Conservation (phyloP, 2,329 filamentous ascomycete species). For the Cladosporium sp. region DNA sequence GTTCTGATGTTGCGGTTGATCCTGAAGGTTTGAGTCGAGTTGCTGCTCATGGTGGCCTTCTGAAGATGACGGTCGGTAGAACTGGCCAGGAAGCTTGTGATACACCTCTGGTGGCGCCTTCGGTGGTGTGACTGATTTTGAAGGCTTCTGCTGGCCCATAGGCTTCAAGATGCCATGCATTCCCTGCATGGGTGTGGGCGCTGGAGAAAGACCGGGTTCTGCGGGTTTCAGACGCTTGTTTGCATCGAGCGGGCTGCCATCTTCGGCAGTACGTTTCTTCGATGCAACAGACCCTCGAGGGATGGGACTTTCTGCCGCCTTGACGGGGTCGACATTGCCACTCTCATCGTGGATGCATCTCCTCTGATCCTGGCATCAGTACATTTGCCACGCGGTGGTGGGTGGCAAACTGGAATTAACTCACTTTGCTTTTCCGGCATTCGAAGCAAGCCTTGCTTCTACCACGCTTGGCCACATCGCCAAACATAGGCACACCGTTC, state of each 20-base stretch:
- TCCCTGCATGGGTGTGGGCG: conserved; percentile 11
- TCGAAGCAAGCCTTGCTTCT: conserved; percentile 62
- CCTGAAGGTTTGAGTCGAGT: conserved; percentile 3
- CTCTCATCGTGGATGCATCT: conserved; percentile 64
- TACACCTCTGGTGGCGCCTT: conserved; percentile 13
- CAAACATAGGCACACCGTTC: conserved; percentile 58
- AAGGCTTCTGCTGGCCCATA: conserved; percentile 3
- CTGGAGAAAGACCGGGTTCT: conserved; percentile 13
- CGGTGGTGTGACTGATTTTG: conserved; percentile 2
- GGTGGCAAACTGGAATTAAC: conserved; percentile 11
- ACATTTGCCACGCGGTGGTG: conserved; percentile 11
- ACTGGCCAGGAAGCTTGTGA: conserved; percentile 13
- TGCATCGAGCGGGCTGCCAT: conserved; percentile 22
- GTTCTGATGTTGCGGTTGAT: conserved; percentile 11
- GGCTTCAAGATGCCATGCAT: conserved; percentile 15
- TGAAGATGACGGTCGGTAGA: conserved; percentile 11
- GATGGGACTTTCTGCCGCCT: conserved; percentile 58
- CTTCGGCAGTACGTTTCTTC: conserved; percentile 49
- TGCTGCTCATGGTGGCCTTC: conserved; percentile 12
- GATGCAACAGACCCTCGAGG: conserved; percentile 54
- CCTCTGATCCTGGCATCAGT: conserved; percentile 42
- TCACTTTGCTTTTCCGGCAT: conserved; percentile 56
- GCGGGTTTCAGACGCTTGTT: conserved; percentile 23
- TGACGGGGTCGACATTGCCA: conserved; percentile 60
- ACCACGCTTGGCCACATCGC: conserved; percentile 31